Base-by-base conservation (phyloP, 1,284 basidiomycete genomes). In the Trametes hirsuta region DNA sequence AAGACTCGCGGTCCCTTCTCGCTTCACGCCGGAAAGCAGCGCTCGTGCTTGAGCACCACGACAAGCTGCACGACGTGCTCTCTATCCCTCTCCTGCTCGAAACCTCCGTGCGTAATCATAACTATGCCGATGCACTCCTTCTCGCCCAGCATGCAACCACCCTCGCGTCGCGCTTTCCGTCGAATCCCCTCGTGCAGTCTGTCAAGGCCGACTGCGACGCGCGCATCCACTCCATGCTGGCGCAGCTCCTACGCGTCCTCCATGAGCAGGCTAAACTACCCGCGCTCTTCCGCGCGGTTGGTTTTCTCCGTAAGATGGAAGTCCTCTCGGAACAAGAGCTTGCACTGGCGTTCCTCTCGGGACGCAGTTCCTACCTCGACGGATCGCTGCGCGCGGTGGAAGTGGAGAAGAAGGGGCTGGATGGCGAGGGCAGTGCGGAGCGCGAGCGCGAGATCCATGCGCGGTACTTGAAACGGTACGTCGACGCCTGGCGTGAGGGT, bases 401-500 rank as follows among this genome's bases (percentile, higher is more conserved):
- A 61, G 69, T 69, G 46, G 81, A 79, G 61, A 70, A 66, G 71
- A 76, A 68, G 67, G 66, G 68, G 10, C 49, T 70, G 6, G 59
- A 54, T 22, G 60, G 58, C 15, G 70, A 68, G 49, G 67, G 63
- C 24, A 70, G 68, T 58, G 78, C 79, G 36, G 81, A 83, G 58
- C 75, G 81, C 51, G 84, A 86, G 58, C 82, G 81, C 64, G 84
- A 88, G 62, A 92, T 94, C 62, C 80, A 92, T 22, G 84, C 90
- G 30, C 78, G 89, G 44, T 95, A 89, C 75, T 79, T 96, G 58
- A 90, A 93, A 69, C 87, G 86, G 68, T 96, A 95, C 75, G 87
- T 97, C 66, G 96, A 97, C 70, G 76, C 89, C 8, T 98, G 95
- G 90, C 82, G 95, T 49, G 95, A 98, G 75, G 88, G 93, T 54